Percentiles rank a stretch among this genome's conserved stretches.
Conservation (phyloP, 2,329 filamentous ascomycete species). For the Pseudogymnoascus sp. region DNA sequence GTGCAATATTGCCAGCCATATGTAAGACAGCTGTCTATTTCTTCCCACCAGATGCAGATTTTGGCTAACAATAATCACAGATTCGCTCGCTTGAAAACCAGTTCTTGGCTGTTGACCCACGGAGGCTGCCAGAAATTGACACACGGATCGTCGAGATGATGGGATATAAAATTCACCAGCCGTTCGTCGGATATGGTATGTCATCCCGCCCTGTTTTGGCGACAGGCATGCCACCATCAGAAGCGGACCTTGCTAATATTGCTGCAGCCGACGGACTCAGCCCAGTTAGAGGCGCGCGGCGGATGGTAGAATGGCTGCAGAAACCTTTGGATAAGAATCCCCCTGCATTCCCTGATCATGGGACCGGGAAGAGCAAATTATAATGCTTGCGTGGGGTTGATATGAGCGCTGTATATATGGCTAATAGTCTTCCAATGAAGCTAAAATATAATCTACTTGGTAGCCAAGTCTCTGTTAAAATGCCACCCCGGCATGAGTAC, state of each 20-base stretch:
- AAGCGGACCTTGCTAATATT: not conserved
- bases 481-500: not conserved
- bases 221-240: not conserved
- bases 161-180: slow-evolving; percentile 28
- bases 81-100: slow-evolving; percentile 30
- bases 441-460: not conserved
- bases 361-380: not conserved
- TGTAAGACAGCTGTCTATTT: not conserved
- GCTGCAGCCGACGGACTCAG: slow-evolving; percentile 25
- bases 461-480: not conserved
- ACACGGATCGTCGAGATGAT: slow-evolving; percentile 29
- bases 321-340: slow-evolving; percentile 24
- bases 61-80: not conserved
- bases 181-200: slow-evolving; percentile 29
- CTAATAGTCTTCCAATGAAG: not conserved
- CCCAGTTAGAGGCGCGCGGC: slow-evolving; percentile 22
- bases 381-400: not conserved
- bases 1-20: slow-evolving; percentile 28
- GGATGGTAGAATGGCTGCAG: slow-evolving; percentile 28
- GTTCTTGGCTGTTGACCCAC: slow-evolving; percentile 28
- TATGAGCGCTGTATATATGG: not conserved
- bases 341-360: slow-evolving; percentile 21
- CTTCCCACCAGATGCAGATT: not conserved
- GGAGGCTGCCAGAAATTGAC: slow-evolving; percentile 26
- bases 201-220: not conserved